Base-by-base conservation (phyloP, 78 protist species). In the Andalucia godoyi region DNA sequence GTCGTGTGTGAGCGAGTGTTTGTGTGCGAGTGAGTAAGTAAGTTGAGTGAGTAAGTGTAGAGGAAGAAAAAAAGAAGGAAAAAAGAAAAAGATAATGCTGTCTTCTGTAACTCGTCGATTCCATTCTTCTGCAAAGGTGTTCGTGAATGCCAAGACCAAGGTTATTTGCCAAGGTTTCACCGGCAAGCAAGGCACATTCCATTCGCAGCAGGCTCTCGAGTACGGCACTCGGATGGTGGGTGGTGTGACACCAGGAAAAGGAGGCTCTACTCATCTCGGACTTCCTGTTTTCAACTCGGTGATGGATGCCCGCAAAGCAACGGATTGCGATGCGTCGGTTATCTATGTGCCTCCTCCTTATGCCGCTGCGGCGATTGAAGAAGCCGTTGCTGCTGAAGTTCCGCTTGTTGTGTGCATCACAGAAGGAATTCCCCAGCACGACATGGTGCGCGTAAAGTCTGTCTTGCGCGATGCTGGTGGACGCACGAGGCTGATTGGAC, bases 151-250 rank as follows among this genome's bases (percentile, higher is more conserved):
- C 74, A 47, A 89, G 72, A 96, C 99, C 23, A 94, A 88, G 78
- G 97, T 96, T 13, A 87, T 96, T 66, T 92, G 96, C 77, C 98
- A 93, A 79, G 99, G 99, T 23, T 74, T 95, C 70, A 95, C 99
- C 3, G 99, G 99, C 62, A 86, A 83, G 65, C 92, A 88, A 85
- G 99, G 99, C 23, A 88, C 96, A 33, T 89, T 92, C 85, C 99
- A 95, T 82, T 55, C 72, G 55, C 50, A 81, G 72, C 90, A 84
- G 46, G 95, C 97, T 21, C 79, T 95, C 17, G 95, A 67, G 5
- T 95, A 95, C 70, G 99, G 99, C 61, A 92, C 99, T 40, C 74
- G 91, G 57, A 83, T 92, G 91, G 99, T 95, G 18, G 98, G 96
- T 12, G 97, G 99, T 18, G 92, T 89, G 7, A 70, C 89, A 25